These are phyloP conservation scores for Hydrangea macrophylla DNA, from an alignment of 148 eudicot genomes.

Conservation along the genomic window DNA sequence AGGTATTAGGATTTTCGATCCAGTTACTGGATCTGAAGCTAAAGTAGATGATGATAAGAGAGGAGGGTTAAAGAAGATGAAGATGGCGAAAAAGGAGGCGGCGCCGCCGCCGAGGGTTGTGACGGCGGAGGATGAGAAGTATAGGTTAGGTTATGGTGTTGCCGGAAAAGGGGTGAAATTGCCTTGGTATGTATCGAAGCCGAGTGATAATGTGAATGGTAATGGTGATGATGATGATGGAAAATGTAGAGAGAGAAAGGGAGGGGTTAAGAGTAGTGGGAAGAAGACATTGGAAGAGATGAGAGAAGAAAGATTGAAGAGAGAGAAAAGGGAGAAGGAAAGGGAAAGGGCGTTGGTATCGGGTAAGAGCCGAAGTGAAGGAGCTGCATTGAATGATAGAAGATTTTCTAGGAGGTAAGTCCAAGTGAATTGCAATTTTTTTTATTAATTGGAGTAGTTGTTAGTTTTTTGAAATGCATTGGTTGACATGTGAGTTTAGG, in stretches of 20 bases:
- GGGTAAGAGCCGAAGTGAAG: conserved; percentile 25
- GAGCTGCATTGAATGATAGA: conserved; percentile 18
- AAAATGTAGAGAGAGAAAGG: neutral
- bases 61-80: conserved; percentile 46
- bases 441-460: too few relatives aligned
- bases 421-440: neutral
- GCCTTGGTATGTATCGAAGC: conserved; percentile 78
- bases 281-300: conserved; percentile 70
- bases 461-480: too few relatives aligned
- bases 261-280: conserved; percentile 27
- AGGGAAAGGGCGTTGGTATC: conserved; percentile 61
- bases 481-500: too few relatives aligned
- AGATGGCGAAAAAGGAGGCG: conserved; percentile 54
- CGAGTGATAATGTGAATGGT: conserved; percentile 16
- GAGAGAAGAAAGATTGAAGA: conserved; percentile 84
- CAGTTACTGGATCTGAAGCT: conserved; percentile 30
- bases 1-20: conserved; percentile 90
- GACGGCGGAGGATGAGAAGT: conserved; percentile 84
- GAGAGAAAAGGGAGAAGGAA: conserved; percentile 80
- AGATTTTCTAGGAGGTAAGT: conserved; percentile 33
- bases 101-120: conserved; percentile 39
- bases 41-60: conserved; percentile 30
- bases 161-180: conserved; percentile 84
- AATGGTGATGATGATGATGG: conserved; percentile 16
- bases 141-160: conserved; percentile 83